These are phyloP conservation scores for Daedalea quercina DNA, from an alignment of 768 basidiomycete species.

Conservation along the genomic window DNA sequence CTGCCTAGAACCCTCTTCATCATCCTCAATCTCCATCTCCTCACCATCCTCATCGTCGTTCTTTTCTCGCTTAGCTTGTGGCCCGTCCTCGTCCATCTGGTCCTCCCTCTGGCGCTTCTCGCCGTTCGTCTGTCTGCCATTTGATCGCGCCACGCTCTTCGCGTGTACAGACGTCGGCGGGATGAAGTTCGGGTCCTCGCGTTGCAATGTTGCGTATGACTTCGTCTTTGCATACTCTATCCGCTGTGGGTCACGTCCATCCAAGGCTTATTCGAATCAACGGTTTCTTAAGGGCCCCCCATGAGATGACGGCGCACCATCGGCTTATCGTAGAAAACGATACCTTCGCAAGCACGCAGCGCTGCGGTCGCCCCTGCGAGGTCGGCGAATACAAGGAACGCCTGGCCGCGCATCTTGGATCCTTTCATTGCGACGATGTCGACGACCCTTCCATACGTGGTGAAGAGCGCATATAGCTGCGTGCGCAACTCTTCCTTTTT, in stretches of 20 bases:
- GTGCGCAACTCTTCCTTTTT: constrained; percentile 83
- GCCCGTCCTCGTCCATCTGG: constrained; percentile 44
- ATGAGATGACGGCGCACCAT: constrained; percentile 50
- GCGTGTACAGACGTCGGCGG: constrained; percentile 63
- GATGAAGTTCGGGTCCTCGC: constrained; percentile 78
- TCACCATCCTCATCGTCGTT: constrained; percentile 61
- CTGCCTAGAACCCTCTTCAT: constrained; percentile 47
- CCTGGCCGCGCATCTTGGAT: constrained; percentile 85
- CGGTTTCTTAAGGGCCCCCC: constrained; percentile 15
- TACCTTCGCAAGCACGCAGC: constrained; percentile 88
- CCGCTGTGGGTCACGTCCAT: constrained; percentile 41
- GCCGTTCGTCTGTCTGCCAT: constrained; percentile 58
- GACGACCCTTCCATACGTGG: constrained; percentile 88
- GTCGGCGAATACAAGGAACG: constrained; percentile 94
- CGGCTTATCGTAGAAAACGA: constrained; percentile 89
- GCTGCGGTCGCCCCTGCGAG: constrained; percentile 87
- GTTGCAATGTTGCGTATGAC: constrained; percentile 76
- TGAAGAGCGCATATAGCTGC: constrained; percentile 85
- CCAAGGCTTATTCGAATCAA: constrained; percentile 20
- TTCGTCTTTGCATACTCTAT: constrained; percentile 88
- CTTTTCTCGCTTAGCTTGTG: constrained; percentile 64
- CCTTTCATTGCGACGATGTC: constrained; percentile 89
- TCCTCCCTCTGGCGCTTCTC: constrained; percentile 70
- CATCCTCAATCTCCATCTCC: constrained; percentile 94
- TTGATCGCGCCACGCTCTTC: constrained; percentile 40